Base-by-base conservation (phyloP, 1,139 yeast genomes). In the Saccharomyces hybrid region DNA sequence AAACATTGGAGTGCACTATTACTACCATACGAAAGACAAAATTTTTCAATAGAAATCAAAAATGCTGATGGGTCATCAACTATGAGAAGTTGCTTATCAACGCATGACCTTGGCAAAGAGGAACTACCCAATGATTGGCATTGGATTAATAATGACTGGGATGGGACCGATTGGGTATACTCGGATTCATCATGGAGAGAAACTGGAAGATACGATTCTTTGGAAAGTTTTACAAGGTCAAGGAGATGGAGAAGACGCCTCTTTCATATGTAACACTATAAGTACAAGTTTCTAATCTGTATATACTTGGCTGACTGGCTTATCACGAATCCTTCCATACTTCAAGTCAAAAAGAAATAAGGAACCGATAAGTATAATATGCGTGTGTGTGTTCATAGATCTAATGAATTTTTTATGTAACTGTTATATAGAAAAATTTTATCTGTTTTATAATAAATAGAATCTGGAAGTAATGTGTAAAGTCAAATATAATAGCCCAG, bases 101-200 rank as follows among this genome's bases (percentile, higher is more conserved):
- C 44, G 9, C 6, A 16, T 9, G 12, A 19, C 6, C 44, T 38
- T 16, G 44, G 26, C 19, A 65, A 63, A 47, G 58, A 59, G 42
- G 49, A 56, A n/a, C 26, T 59, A 3, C 59, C 64, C 0, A 24
- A 50, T 12, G 60, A 52, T 26, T 67, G 70, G 71, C 50, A 54
- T 27, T 65, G 67, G 69, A 55, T 68, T 16, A 71, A 68, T 48
- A 59, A 63, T 46, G 54, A 56, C 16, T 68, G 72, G 72, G 48
- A 53, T n/a, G 60, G 55, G 7, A 47, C 58, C 3, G 56, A 54
- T 2, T 68, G 72, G 72, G 27, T 47, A 4, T 67, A 64, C 55
- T 58, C 56, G 9, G 67, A 66, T 52, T 53, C 68, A 2, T 54
- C 62, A 31, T 68, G 72, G 72, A 52, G 53, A 16, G 42, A 42